Evolutionary conservation across 768 basidiomycete genomes (phyloP), one percentile per base, ranked within the genome.

Genomic region (Xerocomus brunneocitrinus): DNA sequence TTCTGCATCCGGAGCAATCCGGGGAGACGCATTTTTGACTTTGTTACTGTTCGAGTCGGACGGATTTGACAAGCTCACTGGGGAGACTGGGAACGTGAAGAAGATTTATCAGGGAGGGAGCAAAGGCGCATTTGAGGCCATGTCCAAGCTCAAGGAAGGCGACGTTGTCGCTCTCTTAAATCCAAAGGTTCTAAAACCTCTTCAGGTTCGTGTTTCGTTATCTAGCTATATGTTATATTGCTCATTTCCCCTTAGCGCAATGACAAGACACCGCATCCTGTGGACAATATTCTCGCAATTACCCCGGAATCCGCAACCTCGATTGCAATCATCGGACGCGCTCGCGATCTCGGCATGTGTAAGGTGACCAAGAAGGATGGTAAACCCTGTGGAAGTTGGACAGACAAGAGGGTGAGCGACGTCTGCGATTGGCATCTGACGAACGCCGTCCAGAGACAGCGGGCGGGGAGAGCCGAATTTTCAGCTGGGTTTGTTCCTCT

Each of bases 361-460:
- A 74, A 72, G 3, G 93, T 88, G 9, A 63, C 75, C 42, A 89
- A 87, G 64, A 79, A 80, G 49, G 92, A 95, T 53, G 92, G 93
- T 1, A 85, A 86, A 47, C 62, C 76, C 2, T 98, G 97, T 60
- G 84, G 84, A 8, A 79, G 83, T 50, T 98, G 95, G 95, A 91
- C 85, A 47, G 95, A 99, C 71, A 91, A 86, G 58, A 85, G 93
- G 28, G 79, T 89, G 62, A 79, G 83, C 66, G 86, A 89, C 19
- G 85, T 89, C 3, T 99, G 97, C 69, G 95, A 98, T 40, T 99
- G 82, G 70, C 97, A 99, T 71, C 68, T 98, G 38, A 85, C 91
- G 56, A 77, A 79, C 24, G 90, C 94, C 0, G 82, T 98, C 4
- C 78, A 91, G 68, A 74, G 83, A 22, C 76, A 79, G 14, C 77